A percentile compares a stretch with the other conserved stretches of the same genome.
phyloP scores from a whole-genome alignment of 2,329 filamentous ascomycete species.

The Ceratocystis eucalypticola region DNA sequence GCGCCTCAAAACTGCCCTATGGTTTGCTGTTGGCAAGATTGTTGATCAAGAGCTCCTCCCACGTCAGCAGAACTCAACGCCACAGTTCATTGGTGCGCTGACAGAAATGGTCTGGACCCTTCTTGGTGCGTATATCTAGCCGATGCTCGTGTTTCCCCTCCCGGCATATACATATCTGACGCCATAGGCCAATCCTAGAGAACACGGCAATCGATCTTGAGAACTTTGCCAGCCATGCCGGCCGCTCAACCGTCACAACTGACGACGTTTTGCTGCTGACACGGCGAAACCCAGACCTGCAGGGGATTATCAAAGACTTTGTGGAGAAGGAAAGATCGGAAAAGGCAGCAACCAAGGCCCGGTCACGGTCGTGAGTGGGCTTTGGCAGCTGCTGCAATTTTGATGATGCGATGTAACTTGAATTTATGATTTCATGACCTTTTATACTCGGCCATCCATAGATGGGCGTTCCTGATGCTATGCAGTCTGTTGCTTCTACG shows the following conservation, averaged over 20 bases:
- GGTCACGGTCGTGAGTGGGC: background rate
- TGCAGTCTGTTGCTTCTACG: background rate
- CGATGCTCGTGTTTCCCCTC: background rate
- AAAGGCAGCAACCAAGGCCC: conserved; percentile 21
- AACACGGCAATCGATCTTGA: conserved; percentile 45
- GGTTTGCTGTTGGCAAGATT: conserved; percentile 73
- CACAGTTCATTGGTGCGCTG: conserved; percentile 75
- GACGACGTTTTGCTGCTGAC: conserved; percentile 82
- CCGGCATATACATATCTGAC: background rate
- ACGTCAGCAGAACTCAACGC: conserved; percentile 65
- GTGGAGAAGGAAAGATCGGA: conserved; percentile 47
- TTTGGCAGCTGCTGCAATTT: background rate
- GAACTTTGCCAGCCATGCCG: conserved; percentile 57
- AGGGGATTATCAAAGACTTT: conserved; percentile 57
- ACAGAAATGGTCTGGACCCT: conserved; percentile 82
- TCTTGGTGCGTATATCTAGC: conserved; percentile 45
- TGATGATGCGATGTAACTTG: background rate
- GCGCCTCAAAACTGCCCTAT: conserved; percentile 73
- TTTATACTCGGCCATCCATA: background rate
- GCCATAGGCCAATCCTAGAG: conserved; percentile 25
- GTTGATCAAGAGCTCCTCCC: conserved; percentile 64
- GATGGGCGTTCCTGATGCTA: background rate
- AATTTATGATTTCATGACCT: background rate
- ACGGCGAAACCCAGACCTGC: conserved; percentile 72
- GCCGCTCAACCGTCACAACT: conserved; percentile 63